Evolutionary conservation across 306 rosid genomes (phyloP).

Genomic region (Quillaja saponaria): DNA sequence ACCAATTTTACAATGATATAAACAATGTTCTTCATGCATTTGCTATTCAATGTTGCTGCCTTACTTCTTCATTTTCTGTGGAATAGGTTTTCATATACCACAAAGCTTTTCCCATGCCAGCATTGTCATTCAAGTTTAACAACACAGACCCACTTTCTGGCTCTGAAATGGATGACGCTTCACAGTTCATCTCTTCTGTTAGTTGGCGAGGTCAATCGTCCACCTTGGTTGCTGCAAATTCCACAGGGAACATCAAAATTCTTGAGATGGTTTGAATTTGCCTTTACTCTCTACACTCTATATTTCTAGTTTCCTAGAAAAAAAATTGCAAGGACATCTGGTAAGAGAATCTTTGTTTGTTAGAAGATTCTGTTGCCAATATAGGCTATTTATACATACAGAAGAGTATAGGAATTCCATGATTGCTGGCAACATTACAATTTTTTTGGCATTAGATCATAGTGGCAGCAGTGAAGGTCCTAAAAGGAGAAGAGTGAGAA

Average conservation of each 20-base stretch:
- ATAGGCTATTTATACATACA: constrained; percentile 21
- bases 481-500: constrained; percentile 47
- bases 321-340: constrained; percentile 27
- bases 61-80: constrained; percentile 23
- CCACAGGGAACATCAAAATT: constrained; percentile 88
- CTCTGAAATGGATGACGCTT: constrained; percentile 62
- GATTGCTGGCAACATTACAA: constrained; percentile 50
- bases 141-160: constrained; percentile 72
- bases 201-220: constrained; percentile 94
- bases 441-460: constrained; percentile 64
- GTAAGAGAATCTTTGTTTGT: constrained; percentile 34
- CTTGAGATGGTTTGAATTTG: constrained; percentile 80
- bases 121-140: constrained; percentile 81
- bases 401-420: constrained; percentile 40
- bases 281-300: constrained; percentile 7
- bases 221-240: constrained; percentile 84
- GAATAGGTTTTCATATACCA: constrained; percentile 89
- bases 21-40: no score
- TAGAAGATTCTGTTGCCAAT: constrained; percentile 35
- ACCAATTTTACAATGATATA: no score
- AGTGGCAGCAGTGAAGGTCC: constrained; percentile 43
- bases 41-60: constrained; percentile 3
- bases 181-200: constrained; percentile 84
- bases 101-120: constrained; percentile 97
- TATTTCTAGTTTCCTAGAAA: constrained; percentile 17